Percentiles rank a stretch among this genome's conserved stretches.
Evolutionary conservation across 2,329 filamentous ascomycete genomes (phyloP).

Genomic region (Talaromyces sp.): DNA sequence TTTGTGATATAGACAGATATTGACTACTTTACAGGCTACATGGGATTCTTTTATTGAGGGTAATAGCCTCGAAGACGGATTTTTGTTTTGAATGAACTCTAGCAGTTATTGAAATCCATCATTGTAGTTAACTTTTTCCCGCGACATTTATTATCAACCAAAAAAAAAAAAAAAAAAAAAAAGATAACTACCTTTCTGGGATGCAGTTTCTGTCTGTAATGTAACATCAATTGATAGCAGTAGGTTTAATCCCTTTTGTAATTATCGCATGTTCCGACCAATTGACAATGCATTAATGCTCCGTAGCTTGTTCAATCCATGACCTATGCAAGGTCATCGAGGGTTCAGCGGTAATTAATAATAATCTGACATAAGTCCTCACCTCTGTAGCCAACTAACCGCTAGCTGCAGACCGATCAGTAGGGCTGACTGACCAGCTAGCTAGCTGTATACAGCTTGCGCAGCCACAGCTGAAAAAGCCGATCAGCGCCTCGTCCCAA

Average conservation of each 20-base stretch:
- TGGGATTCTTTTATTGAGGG: constrained; percentile 11
- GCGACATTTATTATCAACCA: no score
- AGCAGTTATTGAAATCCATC: neutral
- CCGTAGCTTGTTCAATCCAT: neutral
- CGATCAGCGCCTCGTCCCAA: neutral
- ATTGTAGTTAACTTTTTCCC: no score
- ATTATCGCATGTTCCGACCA: neutral
- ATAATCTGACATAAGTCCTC: neutral
- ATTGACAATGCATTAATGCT: neutral
- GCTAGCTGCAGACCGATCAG: neutral
- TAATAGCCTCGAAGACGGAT: neutral
- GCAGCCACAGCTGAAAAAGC: neutral
- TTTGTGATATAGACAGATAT: neutral
- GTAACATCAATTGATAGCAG: neutral
- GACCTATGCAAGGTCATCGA: neutral
- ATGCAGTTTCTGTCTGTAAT: neutral
- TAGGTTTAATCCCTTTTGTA: neutral
- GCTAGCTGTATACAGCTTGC: neutral
- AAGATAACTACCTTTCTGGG: neutral
- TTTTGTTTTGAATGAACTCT: neutral
- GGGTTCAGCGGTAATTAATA: neutral
- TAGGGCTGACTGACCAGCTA: neutral
- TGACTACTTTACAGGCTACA: constrained; percentile 2
- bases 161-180: neutral
- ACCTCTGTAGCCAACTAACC: neutral